Evolutionary conservation across 2,329 filamentous ascomycete species (phyloP), one percentile per base, ranked within the genome.

Genomic region (Paradendryphiella salina): DNA sequence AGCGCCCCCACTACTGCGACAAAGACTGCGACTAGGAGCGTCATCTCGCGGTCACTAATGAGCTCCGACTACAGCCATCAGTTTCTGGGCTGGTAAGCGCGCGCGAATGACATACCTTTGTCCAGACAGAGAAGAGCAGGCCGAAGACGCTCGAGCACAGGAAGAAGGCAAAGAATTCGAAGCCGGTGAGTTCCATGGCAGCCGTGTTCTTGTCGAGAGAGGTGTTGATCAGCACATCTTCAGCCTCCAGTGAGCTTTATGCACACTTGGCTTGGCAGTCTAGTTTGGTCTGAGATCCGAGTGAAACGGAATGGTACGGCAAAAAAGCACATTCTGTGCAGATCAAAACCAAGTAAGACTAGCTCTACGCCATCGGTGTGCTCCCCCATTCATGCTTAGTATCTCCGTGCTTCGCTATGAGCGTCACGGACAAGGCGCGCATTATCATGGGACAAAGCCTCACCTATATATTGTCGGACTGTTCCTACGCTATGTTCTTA

Each of bases 81-180:
- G 53, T 33, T 18, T 2, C 4, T 6, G 14, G n/a, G 15, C 2
- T 14, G 14, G 3, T 9, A 6, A 18, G 20, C 21, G 6, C 10
- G 5, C n/a, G 3, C 9, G 18, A 26, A 20, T 40, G 17, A 38
- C 38, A 28, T 47, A 56, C 53, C 23, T 33, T 52, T 14, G 37
- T 17, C 33, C 45, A 57, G 11, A 45, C 17, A 1, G 44, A 39
- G 13, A 41, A 13, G 2, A 56, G 45, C 5, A 46, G 38, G 14
- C 46, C 50, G 11, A 49, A 59, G 0, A 59, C 49, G 32, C 36
- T 34, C 10, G 53, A 50, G 33, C 50, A 49, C 5, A 56, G 36
- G n/a, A 52, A 38, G 43, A 59, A 49, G 13, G 52, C 44, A 9
- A 56, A 46, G 21, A 57, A 20, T 11, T 54, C 47, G 18, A 54